phyloP scores from a whole-genome alignment of 805 yeast species.

The Diddensiella santjacobensis region DNA sequence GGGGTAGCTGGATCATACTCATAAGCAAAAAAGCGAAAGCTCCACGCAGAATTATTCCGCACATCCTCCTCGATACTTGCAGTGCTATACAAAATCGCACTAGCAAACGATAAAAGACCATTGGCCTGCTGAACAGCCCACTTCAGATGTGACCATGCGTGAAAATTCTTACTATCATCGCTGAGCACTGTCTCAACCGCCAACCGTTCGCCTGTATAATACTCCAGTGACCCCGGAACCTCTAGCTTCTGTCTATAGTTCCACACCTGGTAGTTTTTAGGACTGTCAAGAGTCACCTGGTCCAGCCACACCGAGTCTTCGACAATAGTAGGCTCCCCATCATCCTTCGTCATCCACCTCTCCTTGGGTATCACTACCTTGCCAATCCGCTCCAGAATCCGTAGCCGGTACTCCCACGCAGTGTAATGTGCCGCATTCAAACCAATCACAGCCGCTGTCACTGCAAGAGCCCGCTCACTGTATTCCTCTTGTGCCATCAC shows the following conservation, averaged over 20 bases:
- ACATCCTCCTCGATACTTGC: conserved; percentile 56
- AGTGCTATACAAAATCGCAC: conserved; percentile 52
- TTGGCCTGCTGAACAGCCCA: conserved; percentile 58
- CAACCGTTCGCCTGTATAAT: conserved; percentile 53
- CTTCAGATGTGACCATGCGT: conserved; percentile 90
- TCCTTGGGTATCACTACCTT: conserved; percentile 32
- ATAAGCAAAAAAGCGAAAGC: conserved; percentile 66
- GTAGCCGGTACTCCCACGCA: conserved; percentile 57
- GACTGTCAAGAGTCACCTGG: conserved; percentile 63
- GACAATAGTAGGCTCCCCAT: conserved; percentile 21
- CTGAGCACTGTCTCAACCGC: conserved; percentile 64
- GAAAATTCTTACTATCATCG: conserved; percentile 87
- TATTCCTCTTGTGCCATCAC: conserved; percentile 57
- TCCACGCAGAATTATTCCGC: conserved; percentile 92
- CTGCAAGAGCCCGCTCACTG: conserved; percentile 64
- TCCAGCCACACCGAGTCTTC: conserved; percentile 79
- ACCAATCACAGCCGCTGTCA: conserved; percentile 61
- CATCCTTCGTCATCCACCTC: conserved; percentile 11
- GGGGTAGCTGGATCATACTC: conserved; percentile 16
- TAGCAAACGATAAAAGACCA: conserved; percentile 10
- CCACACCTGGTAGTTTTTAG: conserved; percentile 97
- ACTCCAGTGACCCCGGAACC: conserved; percentile 28
- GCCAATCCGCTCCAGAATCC: conserved; percentile 29
- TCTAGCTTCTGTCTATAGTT: conserved; percentile 75
- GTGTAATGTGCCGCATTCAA: conserved; percentile 88